Evolutionary conservation across 345 rosid species (phyloP).

Genomic region (Physaria fendleri): DNA sequence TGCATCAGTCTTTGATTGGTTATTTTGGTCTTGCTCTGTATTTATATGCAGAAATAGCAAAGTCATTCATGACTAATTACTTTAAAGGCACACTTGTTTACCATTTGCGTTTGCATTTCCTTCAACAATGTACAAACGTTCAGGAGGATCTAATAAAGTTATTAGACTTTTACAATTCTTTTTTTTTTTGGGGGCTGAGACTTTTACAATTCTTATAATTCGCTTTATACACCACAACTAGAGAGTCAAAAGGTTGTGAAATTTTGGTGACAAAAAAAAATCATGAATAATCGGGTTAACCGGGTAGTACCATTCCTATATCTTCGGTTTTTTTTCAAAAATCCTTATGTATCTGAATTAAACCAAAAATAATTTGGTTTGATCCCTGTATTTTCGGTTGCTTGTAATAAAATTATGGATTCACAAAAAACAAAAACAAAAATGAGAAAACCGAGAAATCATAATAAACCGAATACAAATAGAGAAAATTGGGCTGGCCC

Average conservation of each 20-base stretch:
- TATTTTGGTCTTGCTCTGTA: background rate
- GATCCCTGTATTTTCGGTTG: too few species aligned
- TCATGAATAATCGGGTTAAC: too few species aligned
- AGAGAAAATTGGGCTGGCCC: background rate
- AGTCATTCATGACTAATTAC: background rate
- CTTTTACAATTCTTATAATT: background rate
- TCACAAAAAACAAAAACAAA: too few species aligned
- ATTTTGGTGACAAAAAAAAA: background rate
- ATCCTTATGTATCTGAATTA: too few species aligned
- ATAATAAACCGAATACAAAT: background rate
- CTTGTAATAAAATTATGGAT: background rate
- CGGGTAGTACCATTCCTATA: too few species aligned
- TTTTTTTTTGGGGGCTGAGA: too few species aligned
- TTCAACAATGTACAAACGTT: background rate
- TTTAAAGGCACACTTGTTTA: background rate
- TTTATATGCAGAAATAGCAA: background rate
- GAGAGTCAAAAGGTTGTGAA: background rate
- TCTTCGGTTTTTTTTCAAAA: too few species aligned
- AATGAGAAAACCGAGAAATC: too few species aligned
- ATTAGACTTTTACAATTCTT: background rate
- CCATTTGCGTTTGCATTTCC: slow-evolving; percentile 3
- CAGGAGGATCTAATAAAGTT: background rate
- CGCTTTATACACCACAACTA: background rate
- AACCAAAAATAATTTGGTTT: too few species aligned
- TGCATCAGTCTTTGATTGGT: background rate